A percentile compares a stretch with the other conserved stretches of the same genome.
Conservation (phyloP, 2,329 filamentous ascomycete genomes). For the Pestalotiopsis sp. region DNA sequence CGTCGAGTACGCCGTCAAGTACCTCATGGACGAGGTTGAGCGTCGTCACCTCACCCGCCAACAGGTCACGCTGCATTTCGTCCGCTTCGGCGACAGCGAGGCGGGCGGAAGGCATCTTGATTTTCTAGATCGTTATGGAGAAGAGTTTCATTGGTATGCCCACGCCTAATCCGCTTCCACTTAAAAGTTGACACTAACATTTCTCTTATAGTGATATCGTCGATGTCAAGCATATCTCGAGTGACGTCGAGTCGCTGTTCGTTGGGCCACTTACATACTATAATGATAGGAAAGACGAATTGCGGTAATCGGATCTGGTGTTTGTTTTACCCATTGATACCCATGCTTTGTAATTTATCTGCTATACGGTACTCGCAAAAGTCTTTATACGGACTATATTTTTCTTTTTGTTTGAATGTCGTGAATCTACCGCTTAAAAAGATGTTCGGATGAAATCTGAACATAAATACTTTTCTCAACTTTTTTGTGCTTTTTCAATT, state of each 20-base stretch:
- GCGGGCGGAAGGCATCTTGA: neutral
- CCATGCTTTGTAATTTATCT: too few species aligned
- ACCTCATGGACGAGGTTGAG: conserved; percentile 4
- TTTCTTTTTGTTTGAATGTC: too few species aligned
- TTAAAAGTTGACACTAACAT: neutral
- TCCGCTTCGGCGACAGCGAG: conserved; percentile 7
- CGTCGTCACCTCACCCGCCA: neutral
- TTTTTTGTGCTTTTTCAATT: too few species aligned
- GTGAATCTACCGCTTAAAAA: too few species aligned
- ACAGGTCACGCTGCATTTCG: conserved; percentile 10
- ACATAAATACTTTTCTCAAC: too few species aligned
- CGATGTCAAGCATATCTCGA: conserved; percentile 19
- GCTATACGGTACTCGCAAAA: too few species aligned
- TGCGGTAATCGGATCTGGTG: neutral
- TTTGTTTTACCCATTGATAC: too few species aligned
- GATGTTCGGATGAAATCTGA: too few species aligned
- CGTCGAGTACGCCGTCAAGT: conserved; percentile 16
- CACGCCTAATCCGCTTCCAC: too few species aligned
- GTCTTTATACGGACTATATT: too few species aligned
- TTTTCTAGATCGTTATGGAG: neutral
- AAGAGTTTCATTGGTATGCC: conserved; percentile 7
- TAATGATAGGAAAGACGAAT: neutral
- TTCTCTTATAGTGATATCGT: conserved; percentile 19
- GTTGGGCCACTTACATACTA: conserved; percentile 13
- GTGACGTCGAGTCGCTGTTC: conserved; percentile 15